phyloP scores from a whole-genome alignment of 306 rosid species.

The Benincasa hispida region DNA sequence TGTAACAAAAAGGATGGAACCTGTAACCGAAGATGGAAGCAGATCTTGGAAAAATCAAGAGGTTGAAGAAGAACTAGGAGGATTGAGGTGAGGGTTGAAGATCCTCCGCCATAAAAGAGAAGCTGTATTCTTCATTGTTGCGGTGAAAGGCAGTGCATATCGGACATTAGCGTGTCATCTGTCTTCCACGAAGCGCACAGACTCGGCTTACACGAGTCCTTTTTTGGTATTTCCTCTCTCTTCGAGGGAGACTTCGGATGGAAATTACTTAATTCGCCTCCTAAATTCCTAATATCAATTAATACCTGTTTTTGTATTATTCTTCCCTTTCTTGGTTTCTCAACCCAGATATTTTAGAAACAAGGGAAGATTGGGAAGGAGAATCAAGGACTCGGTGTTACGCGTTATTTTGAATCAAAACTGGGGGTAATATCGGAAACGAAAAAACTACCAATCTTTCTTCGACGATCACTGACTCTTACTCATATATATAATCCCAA shows the following conservation, averaged over 20 bases:
- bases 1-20: neutral
- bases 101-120: slow-evolving; percentile 7
- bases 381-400: too few species aligned
- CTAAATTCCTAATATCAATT: neutral
- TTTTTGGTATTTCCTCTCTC: neutral
- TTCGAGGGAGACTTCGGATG: neutral
- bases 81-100: neutral
- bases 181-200: slow-evolving; percentile 12
- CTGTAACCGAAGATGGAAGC: neutral
- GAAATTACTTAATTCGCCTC: slow-evolving; percentile 5
- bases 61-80: neutral
- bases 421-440: neutral
- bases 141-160: neutral
- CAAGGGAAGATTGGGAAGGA: too few species aligned
- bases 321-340: too few species aligned
- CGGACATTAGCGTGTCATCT: slow-evolving; percentile 11
- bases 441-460: neutral
- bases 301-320: too few species aligned
- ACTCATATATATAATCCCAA: neutral
- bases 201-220: slow-evolving; percentile 10
- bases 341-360: too few species aligned
- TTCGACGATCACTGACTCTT: neutral
- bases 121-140: neutral
- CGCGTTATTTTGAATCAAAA: too few species aligned
- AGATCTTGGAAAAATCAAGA: neutral